Conservation (phyloP, 1,139 yeast species). For the Sugiyamaella neomexicana region DNA sequence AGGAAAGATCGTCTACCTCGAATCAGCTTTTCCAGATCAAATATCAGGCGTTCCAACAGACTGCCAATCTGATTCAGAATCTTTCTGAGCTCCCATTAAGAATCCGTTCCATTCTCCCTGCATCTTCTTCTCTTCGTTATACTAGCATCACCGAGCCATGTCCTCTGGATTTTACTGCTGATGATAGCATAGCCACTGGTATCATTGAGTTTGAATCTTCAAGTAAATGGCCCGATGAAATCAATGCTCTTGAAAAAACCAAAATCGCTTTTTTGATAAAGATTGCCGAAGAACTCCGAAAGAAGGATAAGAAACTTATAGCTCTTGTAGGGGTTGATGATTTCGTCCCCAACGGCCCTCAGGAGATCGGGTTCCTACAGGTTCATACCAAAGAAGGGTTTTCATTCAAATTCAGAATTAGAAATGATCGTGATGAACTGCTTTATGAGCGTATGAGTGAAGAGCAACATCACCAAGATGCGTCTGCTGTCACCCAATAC, state of each 20-base stretch:
- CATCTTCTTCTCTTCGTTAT: conserved; percentile 67
- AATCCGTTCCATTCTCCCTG: conserved; percentile 67
- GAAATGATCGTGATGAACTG: conserved; percentile 79
- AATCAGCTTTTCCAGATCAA: conserved; percentile 56
- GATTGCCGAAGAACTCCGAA: conserved; percentile 56
- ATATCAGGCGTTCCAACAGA: conserved; percentile 63
- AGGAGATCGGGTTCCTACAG: conserved; percentile 52
- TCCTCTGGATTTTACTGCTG: conserved; percentile 69
- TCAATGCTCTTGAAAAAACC: conserved; percentile 79
- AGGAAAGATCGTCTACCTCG: conserved; percentile 52
- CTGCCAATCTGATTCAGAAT: conserved; percentile 54
- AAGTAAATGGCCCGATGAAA: conserved; percentile 93
- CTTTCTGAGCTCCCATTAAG: conserved; percentile 65
- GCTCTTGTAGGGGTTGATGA: conserved; percentile 50
- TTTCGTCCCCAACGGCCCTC: conserved; percentile 53
- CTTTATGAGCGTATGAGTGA: conserved; percentile 56
- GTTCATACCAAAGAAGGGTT: conserved; percentile 83
- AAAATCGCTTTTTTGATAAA: conserved; percentile 86
- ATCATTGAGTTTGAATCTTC: conserved; percentile 87
- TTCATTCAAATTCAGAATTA: conserved; percentile 72
- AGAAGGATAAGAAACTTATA: conserved; percentile 52
- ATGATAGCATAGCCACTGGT: conserved; percentile 76
- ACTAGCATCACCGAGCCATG: conserved; percentile 77
- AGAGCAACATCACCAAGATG: conserved; percentile 37
- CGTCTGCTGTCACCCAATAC: conserved; percentile 31